A percentile compares a stretch with the other conserved stretches of the same genome.
These are phyloP conservation scores for Daldinia vernicosa DNA, from an alignment of 495 filamentous ascomycete genomes.

Conservation along the genomic window DNA sequence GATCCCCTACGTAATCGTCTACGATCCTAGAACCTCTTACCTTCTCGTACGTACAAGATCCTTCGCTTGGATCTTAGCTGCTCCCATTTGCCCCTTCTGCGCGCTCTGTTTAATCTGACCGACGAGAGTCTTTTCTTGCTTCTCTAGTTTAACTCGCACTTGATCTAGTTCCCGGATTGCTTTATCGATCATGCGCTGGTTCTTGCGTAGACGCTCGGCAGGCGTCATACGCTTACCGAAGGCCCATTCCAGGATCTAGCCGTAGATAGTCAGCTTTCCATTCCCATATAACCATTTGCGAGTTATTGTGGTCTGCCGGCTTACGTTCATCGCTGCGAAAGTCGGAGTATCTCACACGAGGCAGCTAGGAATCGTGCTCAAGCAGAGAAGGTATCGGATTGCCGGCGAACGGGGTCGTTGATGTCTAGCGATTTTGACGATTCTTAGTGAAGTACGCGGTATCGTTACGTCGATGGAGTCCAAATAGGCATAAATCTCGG, in stretches of 20 bases:
- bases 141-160: conserved; percentile 92
- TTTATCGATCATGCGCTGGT: conserved; percentile 95
- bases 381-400: conserved; percentile 4
- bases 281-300: neutral
- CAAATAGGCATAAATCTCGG: neutral
- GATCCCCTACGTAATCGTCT: neutral
- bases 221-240: conserved; percentile 99
- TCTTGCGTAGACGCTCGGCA: conserved; percentile 93
- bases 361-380: neutral
- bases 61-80: conserved; percentile 97
- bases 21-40: conserved; percentile 51
- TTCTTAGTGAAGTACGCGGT: neutral
- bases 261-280: conserved; percentile 35
- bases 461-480: conserved; percentile 3
- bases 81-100: conserved; percentile 95
- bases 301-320: conserved; percentile 9
- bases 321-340: conserved; percentile 49
- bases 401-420: neutral
- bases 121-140: conserved; percentile 97
- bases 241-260: conserved; percentile 94
- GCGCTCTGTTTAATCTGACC: conserved; percentile 96
- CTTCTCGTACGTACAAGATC: conserved; percentile 91
- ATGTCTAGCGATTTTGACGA: neutral
- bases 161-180: conserved; percentile 95
- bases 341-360: neutral